phyloP scores from a whole-genome alignment of 108 stramenopile species.

The Pseudonitzschia delicatissima region DNA sequence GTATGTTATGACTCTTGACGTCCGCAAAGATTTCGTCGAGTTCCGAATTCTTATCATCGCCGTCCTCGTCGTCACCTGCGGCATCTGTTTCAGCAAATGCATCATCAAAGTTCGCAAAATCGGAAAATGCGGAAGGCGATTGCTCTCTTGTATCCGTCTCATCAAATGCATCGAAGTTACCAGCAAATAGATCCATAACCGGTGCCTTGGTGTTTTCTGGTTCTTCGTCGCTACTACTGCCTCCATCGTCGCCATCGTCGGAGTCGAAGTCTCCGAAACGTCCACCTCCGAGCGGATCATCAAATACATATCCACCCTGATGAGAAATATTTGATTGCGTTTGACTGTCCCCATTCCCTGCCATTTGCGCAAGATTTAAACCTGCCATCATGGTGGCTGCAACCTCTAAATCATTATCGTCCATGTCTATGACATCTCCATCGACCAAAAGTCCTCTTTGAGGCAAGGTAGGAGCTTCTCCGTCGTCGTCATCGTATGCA shows the following conservation, averaged over 20 bases:
- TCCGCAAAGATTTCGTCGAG: conserved; percentile 34
- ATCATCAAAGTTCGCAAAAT: conserved; percentile 73
- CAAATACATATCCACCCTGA: conserved; percentile 59
- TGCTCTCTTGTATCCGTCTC: neutral
- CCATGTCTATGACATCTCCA: conserved; percentile 74
- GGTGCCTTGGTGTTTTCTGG: conserved; percentile 38
- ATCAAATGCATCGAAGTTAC: conserved; percentile 49
- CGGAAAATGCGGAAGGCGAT: conserved; percentile 28
- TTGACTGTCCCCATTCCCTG: conserved; percentile 25
- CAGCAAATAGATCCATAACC: conserved; percentile 78
- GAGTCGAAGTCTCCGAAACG: conserved; percentile 29
- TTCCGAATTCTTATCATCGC: conserved; percentile 2
- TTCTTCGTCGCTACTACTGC: conserved; percentile 30
- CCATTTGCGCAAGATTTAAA: conserved; percentile 40
- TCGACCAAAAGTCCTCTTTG: conserved; percentile 49
- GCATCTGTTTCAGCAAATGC: conserved; percentile 36
- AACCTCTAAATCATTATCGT: conserved; percentile 87
- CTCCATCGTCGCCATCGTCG: conserved; percentile 31
- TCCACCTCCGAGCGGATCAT: conserved; percentile 65
- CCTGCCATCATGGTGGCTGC: conserved; percentile 89
- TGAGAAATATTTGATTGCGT: conserved; percentile 18
- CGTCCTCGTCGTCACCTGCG: neutral
- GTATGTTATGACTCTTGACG: conserved; percentile 16
- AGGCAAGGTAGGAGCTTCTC: conserved; percentile 39
- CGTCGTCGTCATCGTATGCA: conserved; percentile 41